Percentiles rank a stretch among this genome's conserved stretches.
Conservation (phyloP, 2,329 filamentous ascomycete genomes). For the Paraconiothyrium sp. region DNA sequence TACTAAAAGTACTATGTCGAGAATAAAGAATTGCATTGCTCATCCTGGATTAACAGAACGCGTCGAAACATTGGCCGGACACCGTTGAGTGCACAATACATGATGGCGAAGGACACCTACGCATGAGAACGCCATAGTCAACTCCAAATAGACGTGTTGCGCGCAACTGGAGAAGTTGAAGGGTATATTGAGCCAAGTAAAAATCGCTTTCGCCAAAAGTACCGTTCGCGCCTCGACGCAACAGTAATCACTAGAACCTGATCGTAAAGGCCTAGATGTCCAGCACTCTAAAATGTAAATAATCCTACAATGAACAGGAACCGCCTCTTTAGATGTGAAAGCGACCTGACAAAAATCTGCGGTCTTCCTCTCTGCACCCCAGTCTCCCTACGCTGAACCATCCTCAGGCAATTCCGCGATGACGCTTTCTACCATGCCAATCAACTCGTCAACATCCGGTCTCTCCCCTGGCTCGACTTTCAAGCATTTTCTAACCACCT, state of each 20-base stretch:
- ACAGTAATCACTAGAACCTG: background rate
- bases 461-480: conserved; percentile 86
- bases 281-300: background rate
- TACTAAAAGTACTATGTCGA: no score
- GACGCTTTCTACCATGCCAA: conserved; percentile 77
- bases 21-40: no score
- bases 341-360: background rate
- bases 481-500: conserved; percentile 87
- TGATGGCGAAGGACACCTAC: no score
- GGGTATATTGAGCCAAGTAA: conserved; percentile 7
- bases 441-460: conserved; percentile 86
- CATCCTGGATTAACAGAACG: no score
- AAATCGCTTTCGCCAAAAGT: background rate
- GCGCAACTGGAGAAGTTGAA: background rate
- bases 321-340: background rate
- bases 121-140: no score
- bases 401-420: conserved; percentile 74
- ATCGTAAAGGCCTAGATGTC: background rate
- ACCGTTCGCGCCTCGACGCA: background rate
- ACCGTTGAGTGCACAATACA: no score
- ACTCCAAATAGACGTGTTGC: background rate
- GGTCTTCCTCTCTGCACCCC: background rate
- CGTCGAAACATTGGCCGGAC: no score
- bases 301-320: background rate
- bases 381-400: conserved; percentile 40